Evolutionary conservation across 139 green algal species (phyloP), one percentile per base, ranked within the genome.

Genomic region (Dunaliella primolecta): DNA sequence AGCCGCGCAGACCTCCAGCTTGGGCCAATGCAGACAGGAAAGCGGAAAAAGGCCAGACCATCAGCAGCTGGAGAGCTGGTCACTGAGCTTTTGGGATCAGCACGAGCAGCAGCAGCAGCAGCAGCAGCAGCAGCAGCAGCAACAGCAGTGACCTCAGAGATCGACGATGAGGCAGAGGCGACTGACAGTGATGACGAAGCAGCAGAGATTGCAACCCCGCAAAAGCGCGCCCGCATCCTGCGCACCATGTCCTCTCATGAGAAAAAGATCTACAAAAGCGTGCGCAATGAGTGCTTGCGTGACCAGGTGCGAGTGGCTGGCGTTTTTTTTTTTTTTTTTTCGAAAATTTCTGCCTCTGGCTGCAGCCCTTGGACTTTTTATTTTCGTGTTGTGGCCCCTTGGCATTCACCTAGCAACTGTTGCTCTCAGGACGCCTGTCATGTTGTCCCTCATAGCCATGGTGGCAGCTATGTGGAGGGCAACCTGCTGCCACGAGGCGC

Each of bases 1-100:
- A 36, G 3, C 27, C 55, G 57, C 34, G 46, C 78, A n/a, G 86
- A 84, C 31, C 86, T 87, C 77, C 83, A 71, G 1, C 75, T 87
- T 30, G 83, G 87, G 80, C 80, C 87, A 23, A 11, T 85, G 35
- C 83, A 87, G 36, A 79, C 30, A 25, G 55, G 31, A 2, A 35
- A 78, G 24, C 30, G 75, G 30, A 78, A 29, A 33, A 78, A 29
- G 30, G 35, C 33, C 77, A 78, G 11, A 29, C 7, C 46, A 29
- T 72, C 72, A 34, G n/a, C 72, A 34, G 72, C n/a, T 11, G 11
- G 72, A 20, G 20, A 20, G 23, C 3, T 20, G 11, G 30, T 32
- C 7, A 32, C 30, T 20, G 23, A 34, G n/a, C n/a, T n/a, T 20
- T 20, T 7, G n/a, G 30, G 20, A 78, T 78, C 23, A 72, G 33